Evolutionary conservation across 192 early-diverging fungal genomes (phyloP), one percentile per base, ranked within the genome.

Genomic region (Coemansia sp.): DNA sequence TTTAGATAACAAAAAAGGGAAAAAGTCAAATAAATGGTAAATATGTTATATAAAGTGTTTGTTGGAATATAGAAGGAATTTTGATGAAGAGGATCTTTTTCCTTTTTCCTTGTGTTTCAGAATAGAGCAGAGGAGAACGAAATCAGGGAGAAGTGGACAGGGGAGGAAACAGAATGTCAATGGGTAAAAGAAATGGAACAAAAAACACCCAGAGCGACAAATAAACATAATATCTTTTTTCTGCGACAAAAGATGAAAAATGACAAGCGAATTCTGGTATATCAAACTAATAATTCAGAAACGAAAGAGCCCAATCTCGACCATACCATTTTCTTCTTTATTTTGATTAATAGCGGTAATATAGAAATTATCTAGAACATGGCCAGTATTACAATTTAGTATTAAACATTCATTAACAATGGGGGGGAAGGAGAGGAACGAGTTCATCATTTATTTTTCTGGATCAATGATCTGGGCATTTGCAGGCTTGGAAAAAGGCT

Each of bases 351-450:
- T n/a, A 22, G 5, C 26, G 26, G 26, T 4, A 46, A 22, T 16
- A 62, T 47, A 40, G 6, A 63, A 6, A 12, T 37, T 19, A 37
- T 63, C 61, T 63, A 63, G 61, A 63, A 37, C 45, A 45, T 47
- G 51, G 21, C 18, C 21, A 26, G 21, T 21, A 12, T 22, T 22
- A 26, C 26, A 26, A 26, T 26, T 26, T 26, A 2, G 26, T 26
- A 54, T 22, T 54, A 21, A 22, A 13, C 51, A 54, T 49, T 49
- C 47, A 49, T 49, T 49, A 49, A 49, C 12, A n/a, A 49, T 49
- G 47, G 16, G 12, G 47, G 47, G 18, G 13, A 49, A 49, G 18
- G 5, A 49, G 47, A 12, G 6, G 18, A n/a, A n/a, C 9, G 26
- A 26, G 51, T 21, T 26, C 51, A 10, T 12, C 26, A 54, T 54